phyloP scores from a whole-genome alignment of 2,329 filamentous ascomycete species.

The Ophiosphaerella herpotricha region DNA sequence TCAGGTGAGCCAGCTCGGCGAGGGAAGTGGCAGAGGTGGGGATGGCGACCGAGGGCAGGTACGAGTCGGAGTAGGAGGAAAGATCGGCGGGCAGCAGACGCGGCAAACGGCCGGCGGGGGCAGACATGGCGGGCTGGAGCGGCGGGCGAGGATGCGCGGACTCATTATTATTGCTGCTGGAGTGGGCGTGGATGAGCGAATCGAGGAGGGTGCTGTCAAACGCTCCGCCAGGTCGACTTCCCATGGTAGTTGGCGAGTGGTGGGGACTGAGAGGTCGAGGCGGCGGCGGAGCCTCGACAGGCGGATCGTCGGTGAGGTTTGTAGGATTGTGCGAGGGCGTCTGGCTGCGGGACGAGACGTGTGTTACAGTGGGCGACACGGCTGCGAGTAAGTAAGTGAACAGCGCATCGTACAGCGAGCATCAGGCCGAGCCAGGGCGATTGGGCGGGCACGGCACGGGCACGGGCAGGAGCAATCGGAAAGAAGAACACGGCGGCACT shows the following conservation, averaged over 20 bases:
- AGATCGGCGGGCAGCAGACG: constrained; percentile 67
- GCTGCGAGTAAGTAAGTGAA: constrained; percentile 48
- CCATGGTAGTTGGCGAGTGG: constrained; percentile 36
- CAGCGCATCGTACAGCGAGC: constrained; percentile 49
- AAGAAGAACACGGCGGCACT: constrained; percentile 44
- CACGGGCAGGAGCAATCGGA: constrained; percentile 6
- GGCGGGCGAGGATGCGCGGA: constrained; percentile 27
- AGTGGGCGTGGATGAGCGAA: no score
- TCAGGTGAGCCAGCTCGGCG: constrained; percentile 77
- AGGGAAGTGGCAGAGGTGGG: constrained; percentile 68
- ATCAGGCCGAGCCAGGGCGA: constrained; percentile 34
- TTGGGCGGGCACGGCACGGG: constrained; percentile 24
- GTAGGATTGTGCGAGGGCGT: constrained; percentile 55
- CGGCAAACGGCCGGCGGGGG: constrained; percentile 52
- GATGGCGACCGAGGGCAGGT: constrained; percentile 60
- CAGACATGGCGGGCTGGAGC: constrained; percentile 51
- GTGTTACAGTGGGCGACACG: constrained; percentile 57
- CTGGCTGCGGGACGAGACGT: constrained; percentile 59
- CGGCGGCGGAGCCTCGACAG: constrained; percentile 57
- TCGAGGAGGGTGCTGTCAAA: constrained; percentile 16
- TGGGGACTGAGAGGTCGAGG: constrained; percentile 55
- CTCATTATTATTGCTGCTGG: constrained; percentile 20
- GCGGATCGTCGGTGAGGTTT: constrained; percentile 55
- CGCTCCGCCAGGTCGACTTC: constrained; percentile 42
- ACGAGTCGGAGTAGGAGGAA: constrained; percentile 68